Evolutionary conservation across 2,329 filamentous ascomycete species (phyloP).

Genomic region (Alternaria arborescens): DNA sequence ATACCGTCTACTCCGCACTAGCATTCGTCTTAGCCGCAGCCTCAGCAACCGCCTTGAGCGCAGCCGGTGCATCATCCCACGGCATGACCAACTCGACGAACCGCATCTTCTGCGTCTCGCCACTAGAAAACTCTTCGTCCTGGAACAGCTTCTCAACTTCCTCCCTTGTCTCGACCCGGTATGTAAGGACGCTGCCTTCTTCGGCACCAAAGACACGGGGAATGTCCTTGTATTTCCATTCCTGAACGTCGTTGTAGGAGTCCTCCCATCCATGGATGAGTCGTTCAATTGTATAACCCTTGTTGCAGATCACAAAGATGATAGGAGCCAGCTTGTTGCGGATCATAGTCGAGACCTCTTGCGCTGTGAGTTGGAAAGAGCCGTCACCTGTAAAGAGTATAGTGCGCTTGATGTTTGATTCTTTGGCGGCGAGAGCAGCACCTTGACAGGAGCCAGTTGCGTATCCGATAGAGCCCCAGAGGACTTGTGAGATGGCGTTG

Average conservation of each 20-base stretch:
- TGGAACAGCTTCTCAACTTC: conserved; percentile 72
- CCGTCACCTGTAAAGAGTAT: conserved; percentile 92
- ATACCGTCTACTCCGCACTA: conserved; percentile 21
- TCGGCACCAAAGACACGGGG: conserved; percentile 72
- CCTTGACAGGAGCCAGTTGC: conserved; percentile 70
- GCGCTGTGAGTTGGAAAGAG: conserved; percentile 82
- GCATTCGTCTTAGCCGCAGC: conserved; percentile 73
- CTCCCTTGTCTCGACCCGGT: conserved; percentile 72
- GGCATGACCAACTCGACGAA: conserved; percentile 86
- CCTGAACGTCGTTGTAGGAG: conserved; percentile 79
- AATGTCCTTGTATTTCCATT: conserved; percentile 77
- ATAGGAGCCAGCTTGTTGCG: conserved; percentile 77
- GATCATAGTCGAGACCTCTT: conserved; percentile 86
- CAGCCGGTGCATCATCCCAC: conserved; percentile 77
- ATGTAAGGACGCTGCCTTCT: conserved; percentile 67
- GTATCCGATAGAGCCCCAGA: conserved; percentile 75
- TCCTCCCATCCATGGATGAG: conserved; percentile 86
- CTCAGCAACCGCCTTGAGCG: conserved; percentile 74
- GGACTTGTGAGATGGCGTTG: conserved; percentile 80
- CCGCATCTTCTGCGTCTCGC: conserved; percentile 60
- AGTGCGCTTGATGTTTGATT: conserved; percentile 68
- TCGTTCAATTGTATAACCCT: conserved; percentile 89
- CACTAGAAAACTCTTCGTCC: conserved; percentile 65
- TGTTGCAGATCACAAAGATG: conserved; percentile 86
- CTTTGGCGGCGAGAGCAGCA: conserved; percentile 77